These are phyloP conservation scores for Baorangia bicolor DNA, from an alignment of 768 basidiomycete species.

Conservation along the genomic window DNA sequence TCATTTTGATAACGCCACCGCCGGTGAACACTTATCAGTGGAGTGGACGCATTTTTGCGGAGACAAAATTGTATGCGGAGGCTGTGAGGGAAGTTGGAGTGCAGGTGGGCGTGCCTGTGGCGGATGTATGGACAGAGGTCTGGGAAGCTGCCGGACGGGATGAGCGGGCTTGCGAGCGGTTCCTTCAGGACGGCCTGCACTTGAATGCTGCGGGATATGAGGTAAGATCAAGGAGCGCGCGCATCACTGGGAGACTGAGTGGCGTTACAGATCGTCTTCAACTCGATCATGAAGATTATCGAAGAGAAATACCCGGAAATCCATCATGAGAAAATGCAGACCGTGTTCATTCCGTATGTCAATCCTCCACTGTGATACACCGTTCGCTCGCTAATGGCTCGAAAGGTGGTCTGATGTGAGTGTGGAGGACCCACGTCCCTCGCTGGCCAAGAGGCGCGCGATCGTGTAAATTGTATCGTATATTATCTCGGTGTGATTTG, in stretches of 20 bases:
- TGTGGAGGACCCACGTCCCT: constrained; percentile 18
- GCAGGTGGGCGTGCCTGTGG: constrained; percentile 54
- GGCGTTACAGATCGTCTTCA: constrained; percentile 59
- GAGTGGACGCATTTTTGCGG: constrained; percentile 53
- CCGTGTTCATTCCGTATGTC: constrained; percentile 62
- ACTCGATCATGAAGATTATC: constrained; percentile 59
- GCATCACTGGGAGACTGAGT: constrained; percentile 1
- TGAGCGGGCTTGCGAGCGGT: constrained; percentile 50
- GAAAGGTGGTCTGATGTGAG: constrained; percentile 29
- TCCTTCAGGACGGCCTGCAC: constrained; percentile 78
- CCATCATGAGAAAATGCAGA: constrained; percentile 57
- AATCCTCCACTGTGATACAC: neutral
- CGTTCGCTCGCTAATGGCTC: neutral
- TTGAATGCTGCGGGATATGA: constrained; percentile 71
- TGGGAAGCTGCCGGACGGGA: constrained; percentile 70
- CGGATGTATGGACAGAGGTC: constrained; percentile 75
- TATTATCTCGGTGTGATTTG: neutral
- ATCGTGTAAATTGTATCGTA: constrained; percentile 6
- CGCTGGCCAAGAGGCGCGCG: constrained; percentile 21
- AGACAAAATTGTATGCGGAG: constrained; percentile 67
- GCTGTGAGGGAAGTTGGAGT: constrained; percentile 62
- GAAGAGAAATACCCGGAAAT: constrained; percentile 61
- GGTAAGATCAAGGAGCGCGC: constrained; percentile 41
- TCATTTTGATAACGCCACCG: constrained; percentile 83
- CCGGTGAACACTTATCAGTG: constrained; percentile 72